Conservation (phyloP, 345 rosid genomes). For the Brassica incana region DNA sequence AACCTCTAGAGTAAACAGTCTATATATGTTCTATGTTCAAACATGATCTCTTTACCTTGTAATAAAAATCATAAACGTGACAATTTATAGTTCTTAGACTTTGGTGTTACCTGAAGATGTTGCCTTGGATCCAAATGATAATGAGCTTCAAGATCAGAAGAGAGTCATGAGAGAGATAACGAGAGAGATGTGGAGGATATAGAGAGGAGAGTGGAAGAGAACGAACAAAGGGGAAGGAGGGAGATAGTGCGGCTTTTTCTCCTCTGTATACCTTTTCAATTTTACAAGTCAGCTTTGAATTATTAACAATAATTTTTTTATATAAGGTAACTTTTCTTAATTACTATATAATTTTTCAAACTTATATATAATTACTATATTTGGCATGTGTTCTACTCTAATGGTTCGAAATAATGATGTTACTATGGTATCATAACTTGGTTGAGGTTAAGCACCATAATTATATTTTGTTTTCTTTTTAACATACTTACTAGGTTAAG, state of each 20-base stretch:
- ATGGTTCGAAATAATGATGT: neutral
- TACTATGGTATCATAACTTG: neutral
- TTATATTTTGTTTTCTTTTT: neutral
- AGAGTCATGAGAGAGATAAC: neutral
- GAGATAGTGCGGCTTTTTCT: neutral
- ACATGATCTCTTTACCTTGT: neutral
- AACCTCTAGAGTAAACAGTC: conserved; percentile 28
- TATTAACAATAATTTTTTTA: neutral
- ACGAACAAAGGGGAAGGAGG: neutral
- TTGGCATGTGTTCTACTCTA: neutral
- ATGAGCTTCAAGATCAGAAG: conserved; percentile 13
- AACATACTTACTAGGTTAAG: no score
- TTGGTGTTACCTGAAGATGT: conserved; percentile 28
- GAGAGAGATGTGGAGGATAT: conserved; percentile 4
- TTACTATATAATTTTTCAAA: neutral
- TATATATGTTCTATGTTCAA: conserved; percentile 17
- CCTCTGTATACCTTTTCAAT: neutral
- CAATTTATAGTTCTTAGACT: neutral
- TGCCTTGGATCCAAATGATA: neutral
- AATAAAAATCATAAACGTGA: conserved; percentile 7
- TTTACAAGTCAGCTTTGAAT: neutral
- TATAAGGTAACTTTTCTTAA: no score
- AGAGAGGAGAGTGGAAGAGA: neutral
- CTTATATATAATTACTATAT: neutral
- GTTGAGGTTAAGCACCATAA: neutral